phyloP scores from a whole-genome alignment of 1,139 yeast species.

The Scheffersomyces segobiensis region DNA sequence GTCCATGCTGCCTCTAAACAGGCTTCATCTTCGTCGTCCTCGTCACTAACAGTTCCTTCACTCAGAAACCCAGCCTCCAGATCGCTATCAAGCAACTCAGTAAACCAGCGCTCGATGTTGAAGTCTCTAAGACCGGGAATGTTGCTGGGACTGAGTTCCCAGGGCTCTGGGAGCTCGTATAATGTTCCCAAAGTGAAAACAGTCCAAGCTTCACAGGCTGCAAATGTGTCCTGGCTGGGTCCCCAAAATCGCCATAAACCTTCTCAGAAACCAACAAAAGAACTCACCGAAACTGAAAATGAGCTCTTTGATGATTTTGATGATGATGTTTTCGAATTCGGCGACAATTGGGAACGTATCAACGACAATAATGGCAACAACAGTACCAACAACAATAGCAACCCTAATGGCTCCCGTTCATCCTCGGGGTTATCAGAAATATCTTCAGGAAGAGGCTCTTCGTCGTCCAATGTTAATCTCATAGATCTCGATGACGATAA shows the following conservation, averaged over 20 bases:
- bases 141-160: slow-evolving; percentile 5
- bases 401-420: slow-evolving; percentile 4
- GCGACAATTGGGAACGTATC: slow-evolving; percentile 31
- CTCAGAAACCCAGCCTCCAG: slow-evolving; percentile 20
- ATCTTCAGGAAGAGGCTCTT: slow-evolving; percentile 8
- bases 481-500: slow-evolving; percentile 36
- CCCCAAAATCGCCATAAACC: slow-evolving; percentile 25
- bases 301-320: slow-evolving; percentile 49
- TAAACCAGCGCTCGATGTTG: slow-evolving; percentile 26
- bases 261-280: slow-evolving; percentile 13
- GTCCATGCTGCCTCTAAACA: background rate
- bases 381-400: background rate
- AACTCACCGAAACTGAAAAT: slow-evolving; percentile 16
- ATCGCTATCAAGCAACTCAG: slow-evolving; percentile 10
- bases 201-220: slow-evolving; percentile 42
- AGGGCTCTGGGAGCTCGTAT: slow-evolving; percentile 10
- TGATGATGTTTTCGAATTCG: slow-evolving; percentile 28
- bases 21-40: background rate
- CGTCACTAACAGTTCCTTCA: slow-evolving; percentile 26
- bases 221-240: slow-evolving; percentile 45
- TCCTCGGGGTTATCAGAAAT: slow-evolving; percentile 9
- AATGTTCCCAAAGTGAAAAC: slow-evolving; percentile 18
- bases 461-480: slow-evolving; percentile 21
- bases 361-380: slow-evolving; percentile 7
- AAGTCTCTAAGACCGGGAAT: slow-evolving; percentile 35